Conservation (phyloP, 2,329 filamentous ascomycete genomes). For the Aspergillus transmontanensis region DNA sequence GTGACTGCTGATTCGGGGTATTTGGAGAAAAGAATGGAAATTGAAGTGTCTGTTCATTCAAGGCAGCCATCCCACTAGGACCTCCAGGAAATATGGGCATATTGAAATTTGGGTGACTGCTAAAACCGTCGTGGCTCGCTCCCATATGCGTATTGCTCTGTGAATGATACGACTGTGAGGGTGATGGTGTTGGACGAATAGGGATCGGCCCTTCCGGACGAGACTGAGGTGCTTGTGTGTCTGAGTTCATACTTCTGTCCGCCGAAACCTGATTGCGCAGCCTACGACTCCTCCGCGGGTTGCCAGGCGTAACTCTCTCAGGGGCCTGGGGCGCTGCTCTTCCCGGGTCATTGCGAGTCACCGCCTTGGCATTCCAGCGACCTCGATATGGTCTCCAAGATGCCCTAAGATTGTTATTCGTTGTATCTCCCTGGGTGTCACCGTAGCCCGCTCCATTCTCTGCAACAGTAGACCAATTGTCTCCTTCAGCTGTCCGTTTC, state of each 20-base stretch:
- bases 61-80: conserved; percentile 1
- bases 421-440: background rate
- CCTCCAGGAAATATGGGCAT: conserved; percentile 8
- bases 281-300: background rate
- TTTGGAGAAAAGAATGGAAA: conserved; percentile 12
- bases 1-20: conserved; percentile 7
- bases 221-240: background rate
- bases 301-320: background rate
- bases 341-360: conserved; percentile 3
- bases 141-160: background rate
- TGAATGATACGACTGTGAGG: background rate
- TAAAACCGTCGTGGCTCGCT: background rate
- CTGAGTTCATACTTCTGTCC: background rate
- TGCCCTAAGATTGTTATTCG: conserved; percentile 1
- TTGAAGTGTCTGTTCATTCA: conserved; percentile 3
- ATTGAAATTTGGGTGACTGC: conserved; percentile 12
- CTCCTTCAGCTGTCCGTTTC: conserved; percentile 3
- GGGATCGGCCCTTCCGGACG: background rate
- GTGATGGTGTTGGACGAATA: background rate
- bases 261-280: conserved; percentile 2
- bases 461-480: conserved; percentile 1
- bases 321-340: background rate
- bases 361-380: conserved; percentile 22
- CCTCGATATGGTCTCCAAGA: conserved; percentile 24
- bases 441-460: conserved; percentile 5